These are phyloP conservation scores for Aureococcus anophagefferens DNA, from an alignment of 108 stramenopile species.

Conservation along the genomic window DNA sequence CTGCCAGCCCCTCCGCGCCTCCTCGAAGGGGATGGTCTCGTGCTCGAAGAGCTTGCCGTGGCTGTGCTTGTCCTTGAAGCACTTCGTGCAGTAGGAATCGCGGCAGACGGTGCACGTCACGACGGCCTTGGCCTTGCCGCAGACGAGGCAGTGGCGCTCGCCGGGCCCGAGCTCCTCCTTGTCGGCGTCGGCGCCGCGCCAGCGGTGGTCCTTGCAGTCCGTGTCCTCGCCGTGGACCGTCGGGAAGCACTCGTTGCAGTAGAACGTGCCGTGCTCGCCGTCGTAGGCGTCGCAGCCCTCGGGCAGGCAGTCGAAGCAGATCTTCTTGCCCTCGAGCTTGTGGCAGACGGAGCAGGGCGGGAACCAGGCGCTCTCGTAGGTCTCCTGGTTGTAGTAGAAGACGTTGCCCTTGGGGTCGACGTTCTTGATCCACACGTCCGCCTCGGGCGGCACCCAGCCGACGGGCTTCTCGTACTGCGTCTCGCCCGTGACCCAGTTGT, in stretches of 20 bases:
- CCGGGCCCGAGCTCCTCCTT: conserved; percentile 30
- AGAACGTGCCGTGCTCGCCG: conserved; percentile 18
- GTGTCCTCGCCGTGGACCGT: conserved; percentile 19
- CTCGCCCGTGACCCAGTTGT: conserved; percentile 23
- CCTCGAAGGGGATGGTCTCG: conserved; percentile 16
- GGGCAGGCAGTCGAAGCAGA: conserved; percentile 13
- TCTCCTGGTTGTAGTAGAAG: conserved; percentile 34
- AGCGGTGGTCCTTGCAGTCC: conserved; percentile 5
- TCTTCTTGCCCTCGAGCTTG: conserved; percentile 22
- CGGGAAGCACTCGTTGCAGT: conserved; percentile 28
- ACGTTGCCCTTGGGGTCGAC: conserved; percentile 29
- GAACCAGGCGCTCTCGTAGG: conserved; percentile 29
- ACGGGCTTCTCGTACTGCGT: conserved; percentile 15
- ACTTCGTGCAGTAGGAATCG: conserved; percentile 28
- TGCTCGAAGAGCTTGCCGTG: conserved; percentile 28
- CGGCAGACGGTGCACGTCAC: conserved; percentile 27
- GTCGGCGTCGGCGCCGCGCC: conserved; percentile 30
- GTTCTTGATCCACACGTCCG: conserved; percentile 28
- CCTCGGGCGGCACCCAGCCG: conserved; percentile 24
- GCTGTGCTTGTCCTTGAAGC: conserved; percentile 24
- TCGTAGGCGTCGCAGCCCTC: background rate
- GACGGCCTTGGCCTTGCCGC: conserved; percentile 20
- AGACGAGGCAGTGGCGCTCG: conserved; percentile 28
- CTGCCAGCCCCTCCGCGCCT: conserved; percentile 32
- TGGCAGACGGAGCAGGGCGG: conserved; percentile 33